These are phyloP conservation scores for Panaeolus cyanescens DNA, from an alignment of 768 basidiomycete genomes.

Conservation along the genomic window DNA sequence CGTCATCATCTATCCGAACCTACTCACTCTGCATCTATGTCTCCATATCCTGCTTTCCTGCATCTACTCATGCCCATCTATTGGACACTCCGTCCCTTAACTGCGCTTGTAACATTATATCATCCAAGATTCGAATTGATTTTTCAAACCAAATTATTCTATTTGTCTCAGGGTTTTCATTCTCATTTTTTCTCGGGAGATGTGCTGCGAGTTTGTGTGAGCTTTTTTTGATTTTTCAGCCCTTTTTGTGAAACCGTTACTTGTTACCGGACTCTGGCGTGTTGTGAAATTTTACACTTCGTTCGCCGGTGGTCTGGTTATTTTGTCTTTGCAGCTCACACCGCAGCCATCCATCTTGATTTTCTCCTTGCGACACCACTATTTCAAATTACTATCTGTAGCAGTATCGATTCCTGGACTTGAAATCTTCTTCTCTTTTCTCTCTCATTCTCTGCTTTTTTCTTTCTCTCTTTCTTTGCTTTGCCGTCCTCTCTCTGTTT, in stretches of 20 bases:
- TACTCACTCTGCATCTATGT: neutral
- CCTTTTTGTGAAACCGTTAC: neutral
- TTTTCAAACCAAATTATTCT: neutral
- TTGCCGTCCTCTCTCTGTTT: neutral
- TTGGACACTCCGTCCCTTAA: neutral
- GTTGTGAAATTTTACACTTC: neutral
- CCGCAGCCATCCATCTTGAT: too few species aligned
- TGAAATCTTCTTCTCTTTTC: neutral
- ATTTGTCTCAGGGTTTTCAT: neutral
- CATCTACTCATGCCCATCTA: slow-evolving; percentile 2
- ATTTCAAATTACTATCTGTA: neutral
- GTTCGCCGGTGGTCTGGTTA: too few species aligned
- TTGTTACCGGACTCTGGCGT: too few species aligned
- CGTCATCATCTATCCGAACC: neutral
- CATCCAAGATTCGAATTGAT: neutral
- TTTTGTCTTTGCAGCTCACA: too few species aligned
- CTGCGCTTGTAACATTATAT: slow-evolving; percentile 2
- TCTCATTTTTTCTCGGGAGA: neutral
- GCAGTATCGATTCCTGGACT: neutral
- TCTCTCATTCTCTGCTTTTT: neutral
- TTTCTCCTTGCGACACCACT: neutral
- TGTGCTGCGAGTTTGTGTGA: neutral
- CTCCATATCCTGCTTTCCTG: neutral
- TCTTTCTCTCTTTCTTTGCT: neutral
- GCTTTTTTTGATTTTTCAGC: neutral